Evolutionary conservation across 2,329 filamentous ascomycete genomes (phyloP), one percentile per base, ranked within the genome.

Genomic region (Aspergillus versicolor): DNA sequence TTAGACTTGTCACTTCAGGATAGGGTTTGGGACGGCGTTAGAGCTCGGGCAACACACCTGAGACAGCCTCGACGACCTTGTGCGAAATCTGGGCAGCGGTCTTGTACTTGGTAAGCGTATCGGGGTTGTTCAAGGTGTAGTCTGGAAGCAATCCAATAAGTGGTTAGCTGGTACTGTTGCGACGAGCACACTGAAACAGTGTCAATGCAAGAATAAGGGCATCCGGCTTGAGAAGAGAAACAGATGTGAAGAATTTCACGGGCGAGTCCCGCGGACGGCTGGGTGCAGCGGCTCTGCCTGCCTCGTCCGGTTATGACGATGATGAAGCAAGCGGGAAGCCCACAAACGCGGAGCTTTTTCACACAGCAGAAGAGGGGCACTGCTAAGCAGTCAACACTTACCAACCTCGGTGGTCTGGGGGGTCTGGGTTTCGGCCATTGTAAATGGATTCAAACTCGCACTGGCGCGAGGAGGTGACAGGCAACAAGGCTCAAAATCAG

Each of bases 81-180:
- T 97, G 91, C 51, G 93, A 94, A 79, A 99, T 97, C 75, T 90
- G 84, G 63, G 90, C 93, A 57, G 94, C 94, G 65, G 90, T 92
- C 88, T 96, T 97, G 85, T 97, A 97, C 84, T 97, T 99, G 80
- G 94, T 97, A 70, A 99, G 85, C 70, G 92, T 97, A 76, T 95
- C 90, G 61, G 90, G 91, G 82, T 95, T 94, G 77, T 87, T 90
- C 77, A 97, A 86, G 67, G 90, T 85, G 81, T 95, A 92, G 76
- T 96, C 91, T 96, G 64, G 41, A 52, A 60, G 50, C 46, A 56
- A 55, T 54, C 50, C 30, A 47, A 58, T 45, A 42, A 34, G 56
- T 52, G 41, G 46, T 63, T 59, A 67, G 61, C 61, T 56, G 58
- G 60, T 51, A 57, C 58, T 37, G 52, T 42, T 43, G 56, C 48